These are phyloP conservation scores for Apiotrichum gracile DNA, from an alignment of 1,284 basidiomycete species.

Conservation along the genomic window DNA sequence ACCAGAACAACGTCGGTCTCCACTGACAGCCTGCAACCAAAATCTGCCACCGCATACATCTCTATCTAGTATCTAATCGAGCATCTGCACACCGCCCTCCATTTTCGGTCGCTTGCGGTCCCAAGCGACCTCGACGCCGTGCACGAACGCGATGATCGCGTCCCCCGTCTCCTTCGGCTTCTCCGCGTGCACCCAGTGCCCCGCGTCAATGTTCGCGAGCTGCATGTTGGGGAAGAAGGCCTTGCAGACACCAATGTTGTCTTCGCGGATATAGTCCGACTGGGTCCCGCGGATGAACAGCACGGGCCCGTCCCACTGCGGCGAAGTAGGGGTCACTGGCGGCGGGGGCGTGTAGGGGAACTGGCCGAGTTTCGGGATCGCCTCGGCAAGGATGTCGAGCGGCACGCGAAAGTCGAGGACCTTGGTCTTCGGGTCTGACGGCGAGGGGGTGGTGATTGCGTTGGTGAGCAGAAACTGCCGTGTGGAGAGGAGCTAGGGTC, in stretches of 20 bases:
- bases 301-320: slow-evolving; percentile 47
- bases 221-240: slow-evolving; percentile 51
- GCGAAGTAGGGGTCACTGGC: slow-evolving; percentile 15
- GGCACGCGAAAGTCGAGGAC: slow-evolving; percentile 52
- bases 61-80: not conserved
- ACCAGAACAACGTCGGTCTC: too few species aligned
- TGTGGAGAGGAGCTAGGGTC: slow-evolving; percentile 45
- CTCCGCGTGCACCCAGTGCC: slow-evolving; percentile 49
- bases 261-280: slow-evolving; percentile 51
- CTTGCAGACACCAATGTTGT: slow-evolving; percentile 48
- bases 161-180: slow-evolving; percentile 36
- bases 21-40: too few species aligned
- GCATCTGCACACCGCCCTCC: not conserved
- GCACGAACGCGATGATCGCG: slow-evolving; percentile 33
- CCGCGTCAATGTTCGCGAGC: slow-evolving; percentile 38
- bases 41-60: not conserved
- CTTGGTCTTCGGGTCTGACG: slow-evolving; percentile 13
- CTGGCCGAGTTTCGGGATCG: slow-evolving; percentile 51
- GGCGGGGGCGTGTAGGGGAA: slow-evolving; percentile 50
- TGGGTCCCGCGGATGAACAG: slow-evolving; percentile 53
- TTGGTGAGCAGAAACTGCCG: slow-evolving; percentile 56
- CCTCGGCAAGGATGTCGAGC: slow-evolving; percentile 46
- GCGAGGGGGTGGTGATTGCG: slow-evolving; percentile 41
- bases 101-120: not conserved
- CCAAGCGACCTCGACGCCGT: not conserved